Base-by-base conservation (phyloP, 148 eudicot species). In the Rhododendron vialii region DNA sequence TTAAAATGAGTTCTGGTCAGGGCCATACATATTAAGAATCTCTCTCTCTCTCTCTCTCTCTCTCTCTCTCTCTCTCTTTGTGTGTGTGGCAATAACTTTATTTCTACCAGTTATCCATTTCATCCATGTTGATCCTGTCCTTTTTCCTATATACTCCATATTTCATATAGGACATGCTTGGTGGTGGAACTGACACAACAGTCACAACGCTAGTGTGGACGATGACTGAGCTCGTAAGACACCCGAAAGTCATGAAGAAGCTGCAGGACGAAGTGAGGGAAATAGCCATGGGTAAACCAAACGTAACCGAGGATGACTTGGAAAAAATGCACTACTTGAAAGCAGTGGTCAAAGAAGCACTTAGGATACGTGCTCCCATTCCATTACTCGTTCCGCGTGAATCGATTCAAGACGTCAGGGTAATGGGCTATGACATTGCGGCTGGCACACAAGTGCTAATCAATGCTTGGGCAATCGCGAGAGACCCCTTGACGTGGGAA, bases 141-240 rank as follows among this genome's bases (percentile, higher is more conserved):
- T 57, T 57, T 57, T 57, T 20, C 0, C 63, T 57, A 17, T 57
- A 17, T 6, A 20, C 17, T 1, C 7, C 38, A 36, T 36, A 2
- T 57, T 57, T 57, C 2, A 1, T 4, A 15, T 65, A 93, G 96
- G 94, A 93, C 78, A 71, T 90, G 76, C 88, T 91, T 84, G 74
- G 84, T 2, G 93, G 85, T 41, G 96, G 93, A 65, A 89, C 91
- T 6, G 90, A 92, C 28, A 92, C 93, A 67, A 88, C 88, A n/a
- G 84, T 20, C 8, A 83, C 88, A 45, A 83, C 80, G 22, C 9
- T 93, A 69, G 93, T 90, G 65, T 93, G 96, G 96, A 82, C 89
- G 3, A 88, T 92, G 82, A 61, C 92, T 36, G 93, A 92, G 75
- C 86, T 91, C 8, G 1, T 92, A 83, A 86, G 87, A 75, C 85